Evolutionary conservation across 345 rosid species (phyloP).

Genomic region (Melaleuca quinquenervia): DNA sequence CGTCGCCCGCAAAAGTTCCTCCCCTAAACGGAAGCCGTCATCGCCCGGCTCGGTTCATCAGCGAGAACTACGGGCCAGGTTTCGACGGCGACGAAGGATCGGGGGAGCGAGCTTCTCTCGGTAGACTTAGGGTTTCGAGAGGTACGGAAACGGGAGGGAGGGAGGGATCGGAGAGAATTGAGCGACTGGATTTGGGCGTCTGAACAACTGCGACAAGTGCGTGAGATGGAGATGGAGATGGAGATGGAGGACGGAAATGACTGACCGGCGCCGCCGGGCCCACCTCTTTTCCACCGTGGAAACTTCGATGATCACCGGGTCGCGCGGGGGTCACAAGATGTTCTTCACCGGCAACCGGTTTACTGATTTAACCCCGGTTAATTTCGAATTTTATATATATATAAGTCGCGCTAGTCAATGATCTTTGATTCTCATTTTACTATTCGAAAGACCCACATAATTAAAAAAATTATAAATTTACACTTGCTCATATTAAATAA

Average conservation of each 20-base stretch:
- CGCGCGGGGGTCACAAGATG: not conserved
- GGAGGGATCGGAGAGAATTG: not conserved
- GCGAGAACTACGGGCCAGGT: not conserved
- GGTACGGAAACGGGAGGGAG: not conserved
- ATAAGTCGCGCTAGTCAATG: not conserved
- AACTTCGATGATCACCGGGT: not conserved
- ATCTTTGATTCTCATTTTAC: not conserved
- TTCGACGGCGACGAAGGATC: not conserved
- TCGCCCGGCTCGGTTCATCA: not conserved
- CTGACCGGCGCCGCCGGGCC: constrained; percentile 20
- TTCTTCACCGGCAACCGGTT: not conserved
- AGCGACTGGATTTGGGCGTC: not conserved
- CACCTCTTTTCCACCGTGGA: not conserved
- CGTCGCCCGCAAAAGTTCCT: not conserved
- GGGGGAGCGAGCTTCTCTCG: not conserved
- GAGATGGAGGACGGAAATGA: not conserved
- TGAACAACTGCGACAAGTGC: not conserved
- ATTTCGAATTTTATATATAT: not conserved
- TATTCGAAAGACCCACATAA: not conserved
- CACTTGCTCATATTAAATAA: not conserved
- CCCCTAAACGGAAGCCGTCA: not conserved
- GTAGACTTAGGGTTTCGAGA: not conserved
- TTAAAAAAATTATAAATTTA: not conserved
- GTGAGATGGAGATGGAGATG: not conserved
- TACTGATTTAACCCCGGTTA: not conserved